These are phyloP conservation scores for Trichoderma citrinoviride DNA, from an alignment of 2,329 filamentous ascomycete species.

Conservation along the genomic window DNA sequence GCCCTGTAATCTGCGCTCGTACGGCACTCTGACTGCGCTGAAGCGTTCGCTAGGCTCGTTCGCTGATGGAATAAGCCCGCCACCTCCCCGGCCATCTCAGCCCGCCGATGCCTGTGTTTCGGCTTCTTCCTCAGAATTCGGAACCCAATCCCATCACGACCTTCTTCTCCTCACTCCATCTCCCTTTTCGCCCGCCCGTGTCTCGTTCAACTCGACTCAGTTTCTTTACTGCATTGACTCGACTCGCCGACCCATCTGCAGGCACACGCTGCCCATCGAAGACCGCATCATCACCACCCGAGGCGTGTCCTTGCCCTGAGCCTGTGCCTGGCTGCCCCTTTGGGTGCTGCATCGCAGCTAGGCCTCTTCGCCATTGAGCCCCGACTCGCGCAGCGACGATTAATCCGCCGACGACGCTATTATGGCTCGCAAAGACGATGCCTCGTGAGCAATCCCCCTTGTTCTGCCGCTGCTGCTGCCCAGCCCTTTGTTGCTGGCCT, in stretches of 20 bases:
- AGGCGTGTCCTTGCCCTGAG: neutral
- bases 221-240: neutral
- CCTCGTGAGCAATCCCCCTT: constrained; percentile 42
- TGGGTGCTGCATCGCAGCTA: constrained; percentile 21
- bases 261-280: neutral
- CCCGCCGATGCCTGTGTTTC: constrained; percentile 2
- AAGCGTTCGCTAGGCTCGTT: neutral
- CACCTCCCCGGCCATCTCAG: constrained; percentile 17
- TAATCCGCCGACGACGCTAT: neutral
- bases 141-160: constrained; percentile 19
- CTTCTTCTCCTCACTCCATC: constrained; percentile 18
- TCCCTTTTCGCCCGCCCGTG: neutral
- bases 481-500: neutral
- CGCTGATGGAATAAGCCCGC: neutral
- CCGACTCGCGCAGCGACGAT: neutral
- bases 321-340: constrained; percentile 8
- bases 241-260: neutral
- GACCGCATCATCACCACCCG: neutral
- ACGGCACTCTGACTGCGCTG: neutral
- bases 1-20: neutral
- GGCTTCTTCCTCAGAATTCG: constrained; percentile 14
- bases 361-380: constrained; percentile 2
- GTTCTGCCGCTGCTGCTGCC: neutral
- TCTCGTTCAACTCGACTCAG: neutral
- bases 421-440: constrained; percentile 57